Evolutionary conservation across 2,329 filamentous ascomycete genomes (phyloP), one percentile per base, ranked within the genome.

Genomic region (Pochonia chlamydosporia): DNA sequence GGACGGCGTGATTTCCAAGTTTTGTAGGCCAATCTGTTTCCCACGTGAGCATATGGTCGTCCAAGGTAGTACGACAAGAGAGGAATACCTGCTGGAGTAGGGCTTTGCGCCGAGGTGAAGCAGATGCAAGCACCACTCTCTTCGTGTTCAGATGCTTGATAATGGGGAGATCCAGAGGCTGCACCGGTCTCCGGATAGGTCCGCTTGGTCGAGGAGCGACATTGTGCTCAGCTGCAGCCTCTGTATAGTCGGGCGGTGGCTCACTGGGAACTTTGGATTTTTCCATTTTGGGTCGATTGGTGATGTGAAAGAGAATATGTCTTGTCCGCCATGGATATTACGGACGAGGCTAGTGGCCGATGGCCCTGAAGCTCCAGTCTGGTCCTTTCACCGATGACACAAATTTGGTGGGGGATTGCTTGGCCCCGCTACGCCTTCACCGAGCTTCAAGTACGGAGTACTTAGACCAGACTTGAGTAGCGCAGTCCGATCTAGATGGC

Each of bases 121-220:
- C 82, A 3, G 91, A 96, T 44, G 93, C 93, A 24, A 99, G 84
- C 56, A 99, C 87, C 5, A 96, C 82, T 54, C 92, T 79, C 65
- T 87, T 89, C 46, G 79, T 79, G 60, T 86, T 83, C 54, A 99
- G 79, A 59, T 84, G 75, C 58, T 79, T 80, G 49, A 99, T 73
- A 47, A 90, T 84, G 14, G 92, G 91, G 16, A 97, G 76, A 51
- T 89, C 78, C 52, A 97, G 79, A 1, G 87, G 87, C 37, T 79
- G 73, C 7, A 82, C 81, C 13, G 74, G 74, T 46, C 72, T 72
- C 45, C 67, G 69, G 43, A 68, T 56, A n/a, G 70, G 68, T 42
- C 49, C 59, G 49, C 43, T 49, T 33, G 54, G 59, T 11, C 57
- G 61, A 31, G 55, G 48, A 42, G 59, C 49, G 11, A 46, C 46